A percentile compares a stretch with the other conserved stretches of the same genome.
phyloP scores from a whole-genome alignment of 1,284 basidiomycete genomes.

The Amylostereum areolatum region DNA sequence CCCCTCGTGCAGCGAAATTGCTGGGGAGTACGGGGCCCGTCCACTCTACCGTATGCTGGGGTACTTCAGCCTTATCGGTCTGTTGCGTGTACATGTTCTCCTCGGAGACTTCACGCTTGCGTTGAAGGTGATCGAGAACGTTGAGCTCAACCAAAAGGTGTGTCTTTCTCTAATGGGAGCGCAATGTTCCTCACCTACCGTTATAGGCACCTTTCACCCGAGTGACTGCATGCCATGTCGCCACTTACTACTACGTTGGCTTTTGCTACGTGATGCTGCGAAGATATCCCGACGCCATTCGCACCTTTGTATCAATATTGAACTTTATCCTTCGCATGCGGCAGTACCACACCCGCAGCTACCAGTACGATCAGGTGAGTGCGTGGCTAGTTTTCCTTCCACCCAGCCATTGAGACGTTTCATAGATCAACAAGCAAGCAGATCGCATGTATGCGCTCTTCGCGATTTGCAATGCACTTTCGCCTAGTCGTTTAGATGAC shows the following conservation, averaged over 20 bases:
- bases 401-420: not conserved
- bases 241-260: constrained; percentile 92
- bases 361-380: constrained; percentile 90
- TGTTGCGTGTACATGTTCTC: constrained; percentile 92
- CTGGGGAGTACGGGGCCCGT: constrained; percentile 87
- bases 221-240: constrained; percentile 92
- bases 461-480: constrained; percentile 88
- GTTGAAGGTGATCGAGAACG: constrained; percentile 91
- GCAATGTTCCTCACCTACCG: constrained; percentile 23
- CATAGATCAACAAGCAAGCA: constrained; percentile 91
- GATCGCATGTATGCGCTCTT: constrained; percentile 97
- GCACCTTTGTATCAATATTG: constrained; percentile 87
- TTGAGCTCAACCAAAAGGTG: constrained; percentile 84
- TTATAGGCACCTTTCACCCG: constrained; percentile 76
- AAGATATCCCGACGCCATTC: constrained; percentile 92
- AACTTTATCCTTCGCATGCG: constrained; percentile 92
- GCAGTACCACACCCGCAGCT: constrained; percentile 93
- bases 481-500: constrained; percentile 88
- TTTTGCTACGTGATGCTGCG: constrained; percentile 96
- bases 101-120: constrained; percentile 96
- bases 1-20: constrained; percentile 56
- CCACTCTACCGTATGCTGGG: constrained; percentile 96
- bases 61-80: constrained; percentile 94
- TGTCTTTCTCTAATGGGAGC: constrained; percentile 4
- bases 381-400: not conserved